A percentile compares a stretch with the other conserved stretches of the same genome.
These are phyloP conservation scores for Russula compacta DNA, from an alignment of 768 basidiomycete species.

Conservation along the genomic window DNA sequence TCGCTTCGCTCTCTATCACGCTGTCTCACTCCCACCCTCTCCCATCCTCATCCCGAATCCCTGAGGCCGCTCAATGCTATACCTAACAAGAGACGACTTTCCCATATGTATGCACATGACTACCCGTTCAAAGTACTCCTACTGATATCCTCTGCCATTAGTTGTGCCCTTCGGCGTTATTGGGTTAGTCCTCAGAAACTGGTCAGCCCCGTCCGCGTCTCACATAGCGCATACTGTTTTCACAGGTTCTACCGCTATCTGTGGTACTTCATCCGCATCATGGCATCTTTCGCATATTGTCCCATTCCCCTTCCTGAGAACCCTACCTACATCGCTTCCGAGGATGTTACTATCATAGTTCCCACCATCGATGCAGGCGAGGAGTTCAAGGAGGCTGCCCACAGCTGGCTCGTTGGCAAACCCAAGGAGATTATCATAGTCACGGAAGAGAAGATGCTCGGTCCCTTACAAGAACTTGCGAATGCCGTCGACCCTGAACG, in stretches of 20 bases:
- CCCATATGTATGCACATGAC: conserved; percentile 64
- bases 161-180: conserved; percentile 88
- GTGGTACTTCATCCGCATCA: conserved; percentile 82
- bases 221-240: neutral
- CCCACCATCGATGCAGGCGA: conserved; percentile 95
- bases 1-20: conserved; percentile 12
- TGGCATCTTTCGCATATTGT: conserved; percentile 70
- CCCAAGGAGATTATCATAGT: conserved; percentile 77
- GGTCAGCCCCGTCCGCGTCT: neutral
- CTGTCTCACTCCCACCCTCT: conserved; percentile 3
- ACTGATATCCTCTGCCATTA: conserved; percentile 26
- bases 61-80: conserved; percentile 46
- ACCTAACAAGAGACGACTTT: conserved; percentile 86
- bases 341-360: conserved; percentile 95
- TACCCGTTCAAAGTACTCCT: neutral
- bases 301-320: conserved; percentile 87
- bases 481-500: conserved; percentile 75
- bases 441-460: conserved; percentile 84
- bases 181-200: conserved; percentile 42
- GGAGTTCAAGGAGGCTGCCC: conserved; percentile 89
- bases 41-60: neutral
- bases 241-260: conserved; percentile 85
- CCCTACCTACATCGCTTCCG: conserved; percentile 80
- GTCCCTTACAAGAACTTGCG: conserved; percentile 82
- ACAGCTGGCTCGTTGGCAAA: conserved; percentile 85